Base-by-base conservation (phyloP, 495 filamentous ascomycete species). In the Talaromyces nanjingensis region DNA sequence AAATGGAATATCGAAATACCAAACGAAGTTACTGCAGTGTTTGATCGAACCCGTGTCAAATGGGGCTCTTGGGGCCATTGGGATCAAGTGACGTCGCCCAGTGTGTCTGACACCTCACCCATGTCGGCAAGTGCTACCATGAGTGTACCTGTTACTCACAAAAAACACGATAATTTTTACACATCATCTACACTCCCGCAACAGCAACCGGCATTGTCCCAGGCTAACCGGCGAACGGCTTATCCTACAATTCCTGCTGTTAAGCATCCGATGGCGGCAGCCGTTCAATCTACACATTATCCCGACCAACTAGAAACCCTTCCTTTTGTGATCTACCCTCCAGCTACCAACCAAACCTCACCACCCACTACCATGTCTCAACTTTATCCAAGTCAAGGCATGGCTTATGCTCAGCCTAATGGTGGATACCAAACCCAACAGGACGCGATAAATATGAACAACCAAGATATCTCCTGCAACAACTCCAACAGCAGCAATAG, bases 1-100 rank as follows among this genome's bases (percentile, higher is more conserved):
- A 91, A 92, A 65, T 98, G 94, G 94, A 88, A 88, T 11, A 85
- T 97, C 18, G 86, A 91, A 42, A 74, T 98, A 16, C 96, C 96
- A 0, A 86, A 89, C 64, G 93, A 97, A 73, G 94, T 93, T 0
- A 77, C 82, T 2, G 71, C 81, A 2, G 85, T 96, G 9, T 81
- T 98, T 18, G 81, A 84, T 56, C 85, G 92, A 39, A 84, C 83
- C 0, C 82, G 86, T 64, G 64, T 68, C 8, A 86, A 82, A 77
- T 88, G 80, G 74, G 79, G 79, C 0, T 77, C 74, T 0, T 77
- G 78, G 75, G 77, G 77, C 4, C 75, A 75, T 0, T 77, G 78
- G 78, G 77, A 75, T 60, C 73, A 74, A 69, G 68, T 68, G 54
- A 70, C 71, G 57, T 77, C 71, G 5, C 77, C 78, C 0, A 73